phyloP scores from a whole-genome alignment of 169 alveolate species.

The Haemoproteus tartakovskyi region DNA sequence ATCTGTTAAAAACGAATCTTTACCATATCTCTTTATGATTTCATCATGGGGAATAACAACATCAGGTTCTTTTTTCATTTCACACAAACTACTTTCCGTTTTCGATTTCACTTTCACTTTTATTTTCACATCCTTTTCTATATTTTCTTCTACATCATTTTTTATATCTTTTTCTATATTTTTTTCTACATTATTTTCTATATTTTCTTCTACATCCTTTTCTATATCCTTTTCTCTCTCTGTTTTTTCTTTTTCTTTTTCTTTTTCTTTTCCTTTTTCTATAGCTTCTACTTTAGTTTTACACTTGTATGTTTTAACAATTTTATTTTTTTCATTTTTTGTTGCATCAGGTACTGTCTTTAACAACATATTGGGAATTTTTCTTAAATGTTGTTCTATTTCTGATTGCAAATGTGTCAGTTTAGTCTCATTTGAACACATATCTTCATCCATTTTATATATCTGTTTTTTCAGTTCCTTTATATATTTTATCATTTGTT shows the following conservation, averaged over 20 bases:
- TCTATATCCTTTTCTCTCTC: no score
- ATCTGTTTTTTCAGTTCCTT: conserved; percentile 28
- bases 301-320: conserved; percentile 35
- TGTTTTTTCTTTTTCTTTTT: no score
- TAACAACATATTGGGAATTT: conserved; percentile 38
- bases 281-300: conserved; percentile 25
- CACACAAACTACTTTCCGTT: no score
- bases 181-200: no score
- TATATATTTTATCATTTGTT: not conserved
- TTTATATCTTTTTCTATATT: no score
- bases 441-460: conserved; percentile 17
- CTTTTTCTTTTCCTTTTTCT: not conserved
- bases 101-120: no score
- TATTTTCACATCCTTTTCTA: no score
- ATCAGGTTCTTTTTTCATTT: not conserved
- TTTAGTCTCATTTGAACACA: conserved; percentile 11
- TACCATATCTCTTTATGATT: conserved; percentile 43
- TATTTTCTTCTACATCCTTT: no score
- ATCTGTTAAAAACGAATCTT: conserved; percentile 9
- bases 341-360: conserved; percentile 33
- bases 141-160: no score
- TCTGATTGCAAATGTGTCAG: conserved; percentile 5
- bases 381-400: conserved; percentile 29
- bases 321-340: conserved; percentile 6
- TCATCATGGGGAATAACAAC: conserved; percentile 43